Percentiles rank a stretch among this genome's conserved stretches.
Evolutionary conservation across 2,329 filamentous ascomycete species (phyloP).

Genomic region (Cladorrhinum sp.): DNA sequence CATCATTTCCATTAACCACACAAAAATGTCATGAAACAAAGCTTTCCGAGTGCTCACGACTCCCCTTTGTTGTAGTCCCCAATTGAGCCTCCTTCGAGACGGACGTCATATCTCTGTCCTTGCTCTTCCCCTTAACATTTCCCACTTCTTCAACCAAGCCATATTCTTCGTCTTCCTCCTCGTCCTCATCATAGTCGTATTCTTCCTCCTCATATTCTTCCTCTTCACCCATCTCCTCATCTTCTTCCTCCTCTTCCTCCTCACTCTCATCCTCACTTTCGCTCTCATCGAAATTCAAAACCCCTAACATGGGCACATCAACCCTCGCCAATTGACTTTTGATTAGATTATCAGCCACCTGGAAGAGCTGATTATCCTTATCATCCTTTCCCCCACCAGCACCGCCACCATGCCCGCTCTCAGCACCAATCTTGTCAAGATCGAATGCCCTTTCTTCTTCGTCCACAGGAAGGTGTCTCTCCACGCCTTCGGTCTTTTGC

Average conservation of each 20-base stretch:
- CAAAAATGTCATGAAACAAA: slow-evolving; percentile 14
- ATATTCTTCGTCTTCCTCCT: slow-evolving; percentile 26
- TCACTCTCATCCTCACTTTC: slow-evolving; percentile 36
- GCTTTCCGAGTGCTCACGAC: slow-evolving; percentile 13
- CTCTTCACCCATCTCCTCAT: slow-evolving; percentile 29
- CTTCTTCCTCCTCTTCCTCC: slow-evolving; percentile 26
- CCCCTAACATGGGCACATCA: slow-evolving; percentile 45
- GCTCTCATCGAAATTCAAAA: slow-evolving; percentile 44
- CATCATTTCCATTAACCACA: too few relatives aligned
- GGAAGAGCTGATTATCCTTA: slow-evolving; percentile 43
- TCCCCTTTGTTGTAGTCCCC: slow-evolving; percentile 9
- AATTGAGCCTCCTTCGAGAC: slow-evolving; percentile 14
- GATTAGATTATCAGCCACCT: slow-evolving; percentile 46
- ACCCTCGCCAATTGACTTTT: slow-evolving; percentile 46
- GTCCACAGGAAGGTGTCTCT: slow-evolving; percentile 29
- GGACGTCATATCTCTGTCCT: slow-evolving; percentile 10
- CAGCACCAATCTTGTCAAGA: slow-evolving; percentile 38
- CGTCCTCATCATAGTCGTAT: slow-evolving; percentile 29
- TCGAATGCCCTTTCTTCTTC: slow-evolving; percentile 41
- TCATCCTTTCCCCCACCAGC: slow-evolving; percentile 27
- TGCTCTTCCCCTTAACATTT: background rate
- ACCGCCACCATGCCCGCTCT: too few relatives aligned
- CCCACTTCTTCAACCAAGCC: slow-evolving; percentile 19
- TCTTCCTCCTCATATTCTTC: slow-evolving; percentile 30
- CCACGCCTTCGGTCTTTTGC: background rate